Base-by-base conservation (phyloP, 371 early-diverging fungal species). In the Mortierella sp. region DNA sequence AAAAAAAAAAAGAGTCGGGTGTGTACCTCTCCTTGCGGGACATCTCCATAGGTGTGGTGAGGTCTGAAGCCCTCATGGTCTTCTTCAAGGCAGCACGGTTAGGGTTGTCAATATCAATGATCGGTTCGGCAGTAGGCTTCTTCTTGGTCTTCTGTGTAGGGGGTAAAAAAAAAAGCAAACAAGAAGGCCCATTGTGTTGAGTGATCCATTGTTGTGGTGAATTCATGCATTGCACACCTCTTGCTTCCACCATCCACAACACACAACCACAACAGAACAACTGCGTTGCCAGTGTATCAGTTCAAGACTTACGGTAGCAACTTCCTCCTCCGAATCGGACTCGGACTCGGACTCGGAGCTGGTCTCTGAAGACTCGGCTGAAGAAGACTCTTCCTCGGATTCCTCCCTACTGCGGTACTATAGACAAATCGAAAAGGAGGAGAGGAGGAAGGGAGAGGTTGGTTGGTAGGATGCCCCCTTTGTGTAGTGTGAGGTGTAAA, bases 1-100 rank as follows among this genome's bases (percentile, higher is more conserved):
- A n/a, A n/a, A n/a, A n/a, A n/a, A n/a, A n/a, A n/a, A n/a, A n/a
- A n/a, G n/a, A n/a, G n/a, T n/a, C n/a, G n/a, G n/a, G n/a, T n/a
- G n/a, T n/a, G n/a, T 64, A 82, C 80, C 81, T 69, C 61, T 82
- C 83, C 60, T 79, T 79, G 60, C 83, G 81, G 47, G 82, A 82
- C 78, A 84, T 71, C 61, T 80, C 81, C 49, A 78, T 68, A 39
- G 76, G 72, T n/a, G 78, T 58, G 27, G 71, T 59, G 48, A 82
- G 70, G 19, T 83, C 84, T 5, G 82, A 82, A 18, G 81, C 83
- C 78, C 83, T 84, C 67, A 82, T 24, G 45, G 60, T 26, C 39
- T 54, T 62, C 63, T 66, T 73, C 51, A 72, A 72, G 47, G 71
- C 65, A 12, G 74, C 67, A 13, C 80, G 73, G 81, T 87, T 87